These are phyloP conservation scores for Stereum hirsutum DNA, from an alignment of 1,284 basidiomycete species.

Conservation along the genomic window DNA sequence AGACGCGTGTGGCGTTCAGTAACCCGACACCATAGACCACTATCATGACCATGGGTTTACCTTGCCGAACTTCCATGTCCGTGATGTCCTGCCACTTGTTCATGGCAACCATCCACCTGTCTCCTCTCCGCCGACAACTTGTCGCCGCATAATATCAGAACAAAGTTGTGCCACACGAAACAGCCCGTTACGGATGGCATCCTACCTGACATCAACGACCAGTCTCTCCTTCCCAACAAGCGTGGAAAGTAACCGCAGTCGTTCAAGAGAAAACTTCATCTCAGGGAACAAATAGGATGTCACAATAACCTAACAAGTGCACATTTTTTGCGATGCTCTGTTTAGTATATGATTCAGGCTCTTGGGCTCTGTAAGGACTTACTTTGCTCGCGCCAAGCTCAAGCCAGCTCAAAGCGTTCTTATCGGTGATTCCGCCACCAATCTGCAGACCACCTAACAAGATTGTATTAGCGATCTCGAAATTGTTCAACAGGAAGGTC, in stretches of 20 bases:
- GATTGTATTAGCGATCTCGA: neutral
- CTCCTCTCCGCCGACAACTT: conserved; percentile 77
- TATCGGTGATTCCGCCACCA: conserved; percentile 85
- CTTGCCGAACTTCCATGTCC: conserved; percentile 85
- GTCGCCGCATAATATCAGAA: neutral
- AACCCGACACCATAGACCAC: conserved; percentile 1
- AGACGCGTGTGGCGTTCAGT: conserved; percentile 1
- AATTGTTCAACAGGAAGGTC: neutral
- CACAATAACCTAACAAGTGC: conserved; percentile 72
- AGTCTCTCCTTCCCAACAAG: conserved; percentile 79
- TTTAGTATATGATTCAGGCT: conserved; percentile 1
- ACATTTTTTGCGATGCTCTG: neutral
- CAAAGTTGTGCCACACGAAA: neutral
- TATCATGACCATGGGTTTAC: conserved; percentile 26
- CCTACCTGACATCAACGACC: conserved; percentile 90
- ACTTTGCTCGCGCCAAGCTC: conserved; percentile 90
- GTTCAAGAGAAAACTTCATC: conserved; percentile 68
- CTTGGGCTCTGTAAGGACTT: conserved; percentile 3
- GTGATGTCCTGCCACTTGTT: conserved; percentile 98
- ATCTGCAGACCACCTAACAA: conserved; percentile 73
- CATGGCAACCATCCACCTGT: conserved; percentile 94
- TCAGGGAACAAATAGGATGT: conserved; percentile 93
- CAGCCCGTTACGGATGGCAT: neutral
- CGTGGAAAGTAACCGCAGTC: conserved; percentile 59
- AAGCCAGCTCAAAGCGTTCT: conserved; percentile 83